Evolutionary conservation across 2,329 filamentous ascomycete species (phyloP), one percentile per base, ranked within the genome.

Genomic region (Colletotrichum paranaense): DNA sequence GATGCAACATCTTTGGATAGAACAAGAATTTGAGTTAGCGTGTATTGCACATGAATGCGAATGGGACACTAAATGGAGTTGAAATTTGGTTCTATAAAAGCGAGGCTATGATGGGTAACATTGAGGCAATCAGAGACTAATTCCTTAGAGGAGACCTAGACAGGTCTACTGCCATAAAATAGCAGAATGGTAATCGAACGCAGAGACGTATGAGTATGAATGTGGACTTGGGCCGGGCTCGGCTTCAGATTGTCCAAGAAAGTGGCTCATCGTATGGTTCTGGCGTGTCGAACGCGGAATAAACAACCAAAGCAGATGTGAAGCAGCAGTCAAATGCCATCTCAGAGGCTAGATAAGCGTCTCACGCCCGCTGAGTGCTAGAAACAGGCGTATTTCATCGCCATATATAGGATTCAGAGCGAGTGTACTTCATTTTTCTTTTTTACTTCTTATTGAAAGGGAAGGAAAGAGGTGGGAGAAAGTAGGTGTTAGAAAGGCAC

Each of bases 1-100:
- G 5, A 38, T 14, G 35, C 35, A 38, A 38, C 14, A 38, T 16
- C 35, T 1, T 6, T 38, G 5, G 59, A 32, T 16, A 38, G 38
- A 12, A 46, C 28, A 24, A 52, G 46, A 1, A 14, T 12, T n/a
- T 19, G n/a, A 19, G 57, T 42, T 14, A 28, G 19, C 35, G 35
- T 6, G n/a, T 75, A 76, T 32, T 76, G 35, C 16, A 16, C 77
- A 8, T 75, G 77, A 75, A 62, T 81, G 69, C 82, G 81, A 79
- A 81, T 82, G 79, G 78, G 81, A 7, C 81, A 79, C 52, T 80
- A 79, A n/a, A 74, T 78, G 19, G 78, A 82, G 62, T 76, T 83
- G 5, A 80, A 81, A 26, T 80, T 42, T 83, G 81, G 81, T 81
- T 83, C 57, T 82, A 80, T 68, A 81, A 77, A 65, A 82, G 81